Evolutionary conservation across 805 yeast species (phyloP).

Genomic region (Cyberlindnera lachancei): DNA sequence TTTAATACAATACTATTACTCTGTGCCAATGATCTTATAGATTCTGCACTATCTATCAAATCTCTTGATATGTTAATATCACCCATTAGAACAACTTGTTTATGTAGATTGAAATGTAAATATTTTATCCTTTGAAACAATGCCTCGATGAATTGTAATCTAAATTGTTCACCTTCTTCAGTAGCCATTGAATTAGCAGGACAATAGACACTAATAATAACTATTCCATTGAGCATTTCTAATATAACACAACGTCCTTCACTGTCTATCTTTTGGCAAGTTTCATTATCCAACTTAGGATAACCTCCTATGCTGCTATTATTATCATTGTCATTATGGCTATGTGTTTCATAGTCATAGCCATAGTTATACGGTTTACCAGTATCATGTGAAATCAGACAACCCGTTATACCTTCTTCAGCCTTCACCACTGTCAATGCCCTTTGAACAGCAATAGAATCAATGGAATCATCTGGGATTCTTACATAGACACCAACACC

Average conservation of each 20-base stretch:
- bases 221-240: conserved; percentile 58
- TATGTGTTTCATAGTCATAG: too few species aligned
- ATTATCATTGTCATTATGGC: too few species aligned
- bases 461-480: conserved; percentile 36
- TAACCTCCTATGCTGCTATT: conserved; percentile 62
- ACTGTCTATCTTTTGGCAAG: conserved; percentile 48
- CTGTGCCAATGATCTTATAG: conserved; percentile 38
- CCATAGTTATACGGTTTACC: conserved; percentile 12
- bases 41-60: conserved; percentile 75
- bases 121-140: conserved; percentile 56
- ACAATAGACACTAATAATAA: conserved; percentile 67
- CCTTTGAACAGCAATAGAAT: conserved; percentile 28
- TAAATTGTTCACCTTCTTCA: conserved; percentile 53
- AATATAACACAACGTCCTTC: conserved; percentile 80
- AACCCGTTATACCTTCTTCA: conserved; percentile 90
- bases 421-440: conserved; percentile 56
- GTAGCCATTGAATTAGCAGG: conserved; percentile 83
- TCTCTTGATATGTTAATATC: conserved; percentile 82
- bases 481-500: conserved; percentile 86
- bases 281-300: conserved; percentile 32
- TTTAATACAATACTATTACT: conserved; percentile 27
- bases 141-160: conserved; percentile 49
- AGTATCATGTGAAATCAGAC: conserved; percentile 22
- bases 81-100: conserved; percentile 75
- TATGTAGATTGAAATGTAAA: conserved; percentile 47